Base-by-base conservation (phyloP, 2,329 filamentous ascomycete genomes). In the Ceratocystis alfenasii region DNA sequence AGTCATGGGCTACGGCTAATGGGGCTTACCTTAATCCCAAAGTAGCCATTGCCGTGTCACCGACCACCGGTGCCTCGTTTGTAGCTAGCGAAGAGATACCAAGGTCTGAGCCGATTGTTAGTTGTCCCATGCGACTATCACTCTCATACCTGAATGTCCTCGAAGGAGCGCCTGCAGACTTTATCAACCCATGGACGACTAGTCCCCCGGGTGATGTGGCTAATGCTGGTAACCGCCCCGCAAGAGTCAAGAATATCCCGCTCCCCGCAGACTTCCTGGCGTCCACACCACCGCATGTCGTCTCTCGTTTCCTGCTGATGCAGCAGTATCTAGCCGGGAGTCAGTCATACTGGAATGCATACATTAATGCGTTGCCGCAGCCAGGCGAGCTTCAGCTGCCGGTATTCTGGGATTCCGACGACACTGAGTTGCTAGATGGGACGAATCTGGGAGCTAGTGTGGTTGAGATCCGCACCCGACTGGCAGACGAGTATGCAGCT, bases 301-400 rank as follows among this genome's bases (percentile, higher is more conserved):
- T 86, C 62, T 81, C 83, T 7, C 81, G 86, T 3, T 87, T 90
- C 74, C 87, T 88, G 69, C 78, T 91, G 5, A 79, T 88, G 72
- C 83, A 86, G 68, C 83, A 91, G 72, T 85, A 84, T 71, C 76
- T 90, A 41, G 74, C 80, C 1, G 82, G 81, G 1, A 65, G 74
- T 1, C 71, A 78, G 1, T 88, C 87, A 0, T 83, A 82, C 69
- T 91, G 88, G 88, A 79, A 77, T 72, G 80, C 84, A 1, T 91
- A 91, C 74, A 82, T 90, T 69, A 75, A 76, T 8, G 81, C 82
- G 0, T 77, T 91, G 0, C 87, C 88, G 1, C 82, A 84, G 67
- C 85, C 86, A 0, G 78, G 80, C 8, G 75, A 83, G 1, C 70
- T 75, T 77, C 78, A 76, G 0, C 79, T 87, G 15, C 84, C 86